These are phyloP conservation scores for Alternaria sp. DNA, from an alignment of 2,329 filamentous ascomycete species.

Conservation along the genomic window DNA sequence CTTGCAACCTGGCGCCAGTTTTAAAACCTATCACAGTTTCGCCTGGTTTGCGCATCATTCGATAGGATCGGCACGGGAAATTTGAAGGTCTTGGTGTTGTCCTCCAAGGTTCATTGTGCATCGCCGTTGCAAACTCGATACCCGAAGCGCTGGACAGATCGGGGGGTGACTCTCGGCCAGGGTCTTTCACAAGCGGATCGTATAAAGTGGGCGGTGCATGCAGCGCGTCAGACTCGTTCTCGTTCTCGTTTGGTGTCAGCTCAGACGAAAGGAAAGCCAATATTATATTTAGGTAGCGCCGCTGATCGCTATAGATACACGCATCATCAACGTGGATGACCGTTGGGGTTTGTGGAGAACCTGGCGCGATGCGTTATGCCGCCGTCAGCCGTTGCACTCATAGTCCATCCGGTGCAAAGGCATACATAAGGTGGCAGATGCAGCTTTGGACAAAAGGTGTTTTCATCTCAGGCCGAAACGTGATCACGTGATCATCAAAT, in stretches of 20 bases:
- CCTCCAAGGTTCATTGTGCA: no score
- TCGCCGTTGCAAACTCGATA: not conserved
- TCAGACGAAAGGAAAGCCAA: not conserved
- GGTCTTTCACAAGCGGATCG: not conserved
- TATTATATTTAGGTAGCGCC: not conserved
- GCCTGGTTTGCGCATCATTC: conserved; percentile 2
- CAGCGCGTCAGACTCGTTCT: not conserved
- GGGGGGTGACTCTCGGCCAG: not conserved
- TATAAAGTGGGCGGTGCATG: not conserved
- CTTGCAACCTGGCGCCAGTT: conserved; percentile 9
- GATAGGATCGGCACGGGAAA: not conserved
- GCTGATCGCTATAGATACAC: not conserved
- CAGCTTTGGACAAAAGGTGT: not conserved
- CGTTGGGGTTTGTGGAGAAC: not conserved
- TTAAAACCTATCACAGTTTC: conserved; percentile 24
- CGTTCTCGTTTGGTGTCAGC: not conserved
- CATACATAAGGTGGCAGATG: not conserved
- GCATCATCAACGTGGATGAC: not conserved
- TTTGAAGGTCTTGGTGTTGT: not conserved
- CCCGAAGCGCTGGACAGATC: not conserved
- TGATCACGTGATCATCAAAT: not conserved
- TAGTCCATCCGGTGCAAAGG: not conserved
- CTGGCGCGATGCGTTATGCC: not conserved
- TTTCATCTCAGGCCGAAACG: not conserved
- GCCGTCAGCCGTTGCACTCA: not conserved